Conservation (phyloP, 768 basidiomycete species). For the Chiua virens region DNA sequence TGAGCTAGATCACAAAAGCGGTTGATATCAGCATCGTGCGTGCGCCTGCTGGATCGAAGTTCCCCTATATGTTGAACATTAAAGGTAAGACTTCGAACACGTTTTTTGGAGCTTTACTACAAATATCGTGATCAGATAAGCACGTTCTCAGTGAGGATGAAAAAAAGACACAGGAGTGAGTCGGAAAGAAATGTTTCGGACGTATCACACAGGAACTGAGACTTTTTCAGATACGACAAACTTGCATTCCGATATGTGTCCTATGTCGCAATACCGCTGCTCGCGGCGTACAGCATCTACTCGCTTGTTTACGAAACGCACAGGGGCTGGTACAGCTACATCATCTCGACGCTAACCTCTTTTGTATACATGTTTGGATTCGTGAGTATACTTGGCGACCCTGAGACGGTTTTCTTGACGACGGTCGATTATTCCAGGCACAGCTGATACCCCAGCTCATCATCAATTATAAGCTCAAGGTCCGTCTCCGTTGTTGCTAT, state of each 20-base stretch:
- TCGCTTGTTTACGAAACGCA: conserved; percentile 83
- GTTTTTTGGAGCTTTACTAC: conserved; percentile 11
- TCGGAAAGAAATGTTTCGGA: conserved; percentile 23
- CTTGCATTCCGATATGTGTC: conserved; percentile 95
- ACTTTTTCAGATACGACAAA: conserved; percentile 68
- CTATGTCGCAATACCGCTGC: conserved; percentile 81
- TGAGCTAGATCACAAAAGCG: conserved; percentile 75
- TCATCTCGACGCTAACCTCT: conserved; percentile 89
- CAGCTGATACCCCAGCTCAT: conserved; percentile 87
- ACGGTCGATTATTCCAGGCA: conserved; percentile 47
- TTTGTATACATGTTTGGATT: conserved; percentile 98
- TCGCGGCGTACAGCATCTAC: conserved; percentile 75
- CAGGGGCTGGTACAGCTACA: conserved; percentile 94
- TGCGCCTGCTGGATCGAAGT: conserved; percentile 56
- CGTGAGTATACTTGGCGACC: conserved; percentile 51
- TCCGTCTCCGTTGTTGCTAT: conserved; percentile 40
- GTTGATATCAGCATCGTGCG: conserved; percentile 78
- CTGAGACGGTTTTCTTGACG: conserved; percentile 10
- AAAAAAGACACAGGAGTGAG: conserved; percentile 95
- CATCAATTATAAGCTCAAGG: conserved; percentile 97
- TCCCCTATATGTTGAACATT: conserved; percentile 82
- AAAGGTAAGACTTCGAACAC: conserved; percentile 54
- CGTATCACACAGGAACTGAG: conserved; percentile 7
- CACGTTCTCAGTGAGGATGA: conserved; percentile 96
- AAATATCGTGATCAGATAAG: conserved; percentile 59